Conservation (phyloP, 176 grass and related monocot species). For the Raddia guianensis region DNA sequence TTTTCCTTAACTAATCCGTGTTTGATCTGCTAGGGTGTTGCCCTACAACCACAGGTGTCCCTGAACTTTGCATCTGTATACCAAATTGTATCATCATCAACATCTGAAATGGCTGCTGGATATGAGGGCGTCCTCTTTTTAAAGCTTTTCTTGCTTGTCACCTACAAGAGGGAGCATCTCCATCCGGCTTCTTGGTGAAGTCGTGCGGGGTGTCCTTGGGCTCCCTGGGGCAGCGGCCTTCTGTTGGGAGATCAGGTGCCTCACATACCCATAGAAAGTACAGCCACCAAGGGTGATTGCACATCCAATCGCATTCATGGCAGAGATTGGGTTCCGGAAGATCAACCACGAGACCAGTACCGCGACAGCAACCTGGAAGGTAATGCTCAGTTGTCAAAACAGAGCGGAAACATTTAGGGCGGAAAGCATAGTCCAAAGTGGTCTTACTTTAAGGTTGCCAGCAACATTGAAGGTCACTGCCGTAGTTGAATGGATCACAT, state of each 20-base stretch:
- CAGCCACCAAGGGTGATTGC: slow-evolving; percentile 81
- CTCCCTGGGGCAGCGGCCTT: slow-evolving; percentile 49
- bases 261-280: slow-evolving; percentile 95
- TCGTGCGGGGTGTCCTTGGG: slow-evolving; percentile 48
- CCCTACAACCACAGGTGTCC: background rate
- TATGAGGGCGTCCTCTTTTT: slow-evolving; percentile 36
- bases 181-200: slow-evolving; percentile 50
- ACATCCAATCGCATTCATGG: slow-evolving; percentile 84
- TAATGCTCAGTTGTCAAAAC: slow-evolving; percentile 5
- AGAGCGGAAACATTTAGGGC: background rate
- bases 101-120: slow-evolving; percentile 15
- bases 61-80: slow-evolving; percentile 12
- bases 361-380: slow-evolving; percentile 82
- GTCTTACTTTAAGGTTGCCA: slow-evolving; percentile 86
- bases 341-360: slow-evolving; percentile 88
- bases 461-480: slow-evolving; percentile 98
- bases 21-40: background rate
- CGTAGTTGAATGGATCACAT: slow-evolving; percentile 95
- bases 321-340: slow-evolving; percentile 91
- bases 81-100: slow-evolving; percentile 18
- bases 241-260: slow-evolving; percentile 68
- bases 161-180: slow-evolving; percentile 91
- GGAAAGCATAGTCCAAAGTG: slow-evolving; percentile 14
- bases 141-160: slow-evolving; percentile 80
- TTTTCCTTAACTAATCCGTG: background rate